Percentiles rank a stretch among this genome's conserved stretches.
Evolutionary conservation across 345 rosid species (phyloP).

Genomic region (Murraya koenigii): DNA sequence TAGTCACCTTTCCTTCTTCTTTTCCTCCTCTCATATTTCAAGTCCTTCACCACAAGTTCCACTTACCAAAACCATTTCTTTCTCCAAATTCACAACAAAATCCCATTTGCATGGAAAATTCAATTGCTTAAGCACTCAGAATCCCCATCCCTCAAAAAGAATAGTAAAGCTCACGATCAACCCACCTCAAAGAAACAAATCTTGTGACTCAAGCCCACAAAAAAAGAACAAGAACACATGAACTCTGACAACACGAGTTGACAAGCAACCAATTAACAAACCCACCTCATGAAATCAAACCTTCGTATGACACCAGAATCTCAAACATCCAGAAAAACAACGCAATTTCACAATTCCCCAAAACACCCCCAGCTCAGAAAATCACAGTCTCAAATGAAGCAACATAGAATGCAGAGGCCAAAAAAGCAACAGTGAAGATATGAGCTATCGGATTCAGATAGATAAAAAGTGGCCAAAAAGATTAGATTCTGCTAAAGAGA

Average conservation of each 20-base stretch:
- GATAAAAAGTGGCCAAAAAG: slow-evolving; percentile 17
- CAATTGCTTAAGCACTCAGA: background rate
- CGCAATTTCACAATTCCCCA: background rate
- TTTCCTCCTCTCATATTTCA: slow-evolving; percentile 39
- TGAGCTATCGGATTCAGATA: background rate
- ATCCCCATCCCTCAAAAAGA: background rate
- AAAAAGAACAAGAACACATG: slow-evolving; percentile 16
- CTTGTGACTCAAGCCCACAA: slow-evolving; percentile 8
- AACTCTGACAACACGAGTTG: background rate
- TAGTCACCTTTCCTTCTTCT: slow-evolving; percentile 41
- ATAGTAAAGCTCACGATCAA: slow-evolving; percentile 8
- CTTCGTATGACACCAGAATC: background rate
- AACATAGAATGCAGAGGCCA: background rate
- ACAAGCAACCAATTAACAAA: background rate
- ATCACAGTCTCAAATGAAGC: slow-evolving; percentile 11
- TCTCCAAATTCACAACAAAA: slow-evolving; percentile 14
- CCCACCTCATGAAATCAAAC: slow-evolving; percentile 5
- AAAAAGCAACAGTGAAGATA: slow-evolving; percentile 11
- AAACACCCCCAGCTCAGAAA: background rate
- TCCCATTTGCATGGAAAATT: slow-evolving; percentile 20
- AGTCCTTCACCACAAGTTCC: slow-evolving; percentile 16
- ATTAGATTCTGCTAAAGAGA: slow-evolving; percentile 29
- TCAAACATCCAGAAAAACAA: background rate
- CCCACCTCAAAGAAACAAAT: slow-evolving; percentile 24
- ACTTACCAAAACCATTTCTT: slow-evolving; percentile 7